phyloP scores from a whole-genome alignment of 768 basidiomycete genomes.

The Russula emetica region DNA sequence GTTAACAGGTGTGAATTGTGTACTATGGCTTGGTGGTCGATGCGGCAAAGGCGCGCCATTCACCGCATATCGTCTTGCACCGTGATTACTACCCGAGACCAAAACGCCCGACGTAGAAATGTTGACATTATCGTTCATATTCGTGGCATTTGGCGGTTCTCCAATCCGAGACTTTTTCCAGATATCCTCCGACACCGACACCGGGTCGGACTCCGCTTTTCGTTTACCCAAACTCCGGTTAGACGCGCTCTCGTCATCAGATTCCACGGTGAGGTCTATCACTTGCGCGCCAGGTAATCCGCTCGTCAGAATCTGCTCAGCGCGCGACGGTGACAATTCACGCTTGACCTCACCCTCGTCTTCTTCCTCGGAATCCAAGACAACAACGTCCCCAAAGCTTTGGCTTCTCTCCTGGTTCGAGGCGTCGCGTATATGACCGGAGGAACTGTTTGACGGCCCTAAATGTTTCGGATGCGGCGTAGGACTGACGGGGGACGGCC shows the following conservation, averaged over 20 bases:
- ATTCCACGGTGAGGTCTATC: constrained; percentile 82
- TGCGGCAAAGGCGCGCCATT: constrained; percentile 21
- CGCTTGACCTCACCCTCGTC: constrained; percentile 71
- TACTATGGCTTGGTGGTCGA: constrained; percentile 8
- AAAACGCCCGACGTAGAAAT: constrained; percentile 17
- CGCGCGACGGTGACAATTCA: constrained; percentile 64
- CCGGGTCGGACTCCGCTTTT: constrained; percentile 46
- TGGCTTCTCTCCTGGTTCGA: constrained; percentile 37
- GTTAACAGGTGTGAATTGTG: constrained; percentile 9
- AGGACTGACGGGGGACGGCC: constrained; percentile 28
- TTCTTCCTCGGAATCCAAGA: constrained; percentile 70
- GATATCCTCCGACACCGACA: constrained; percentile 57
- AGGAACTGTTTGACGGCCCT: not conserved
- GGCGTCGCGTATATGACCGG: not conserved
- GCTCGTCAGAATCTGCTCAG: constrained; percentile 26
- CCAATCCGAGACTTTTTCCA: constrained; percentile 66
- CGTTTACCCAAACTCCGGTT: constrained; percentile 48
- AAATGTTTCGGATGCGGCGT: not conserved
- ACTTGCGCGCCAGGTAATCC: constrained; percentile 40
- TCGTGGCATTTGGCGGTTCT: constrained; percentile 21
- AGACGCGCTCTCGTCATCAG: constrained; percentile 59
- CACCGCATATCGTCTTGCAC: constrained; percentile 25
- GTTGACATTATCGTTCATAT: constrained; percentile 26
- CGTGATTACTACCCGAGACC: constrained; percentile 21
- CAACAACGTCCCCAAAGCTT: constrained; percentile 48